Conservation (phyloP, 2,329 filamentous ascomycete genomes). For the Trichoderma sp. region DNA sequence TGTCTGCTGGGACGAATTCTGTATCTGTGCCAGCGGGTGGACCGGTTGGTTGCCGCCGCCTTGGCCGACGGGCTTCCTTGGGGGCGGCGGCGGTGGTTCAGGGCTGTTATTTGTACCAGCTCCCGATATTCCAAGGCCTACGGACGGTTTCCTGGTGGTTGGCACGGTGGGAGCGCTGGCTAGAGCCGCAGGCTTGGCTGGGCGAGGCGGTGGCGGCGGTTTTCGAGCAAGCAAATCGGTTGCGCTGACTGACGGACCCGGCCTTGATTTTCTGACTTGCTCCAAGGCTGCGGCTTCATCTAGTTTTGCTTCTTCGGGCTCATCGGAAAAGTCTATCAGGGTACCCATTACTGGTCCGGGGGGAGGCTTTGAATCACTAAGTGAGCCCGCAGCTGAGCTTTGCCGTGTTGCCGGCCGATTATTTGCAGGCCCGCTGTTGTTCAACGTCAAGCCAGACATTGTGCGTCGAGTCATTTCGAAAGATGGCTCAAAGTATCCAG, state of each 20-base stretch:
- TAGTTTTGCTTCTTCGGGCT: conserved; percentile 41
- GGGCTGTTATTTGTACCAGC: conserved; percentile 3
- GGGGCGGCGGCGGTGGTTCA: conserved; percentile 36
- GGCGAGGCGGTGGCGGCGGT: conserved; percentile 51
- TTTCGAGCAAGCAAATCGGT: conserved; percentile 33
- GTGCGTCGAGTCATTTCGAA: conserved; percentile 34
- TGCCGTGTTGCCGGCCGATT: conserved; percentile 28
- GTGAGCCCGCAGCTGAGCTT: conserved; percentile 25
- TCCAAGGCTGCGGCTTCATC: conserved; percentile 36
- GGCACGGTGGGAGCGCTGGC: conserved; percentile 43
- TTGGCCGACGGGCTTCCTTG: conserved; percentile 34
- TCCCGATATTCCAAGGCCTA: conserved; percentile 15
- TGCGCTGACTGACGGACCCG: conserved; percentile 28
- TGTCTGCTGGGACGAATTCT: conserved; percentile 40
- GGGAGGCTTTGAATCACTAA: conserved; percentile 25
- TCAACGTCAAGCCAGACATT: conserved; percentile 28
- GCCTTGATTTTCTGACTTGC: conserved; percentile 29
- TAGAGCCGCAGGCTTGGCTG: conserved; percentile 56
- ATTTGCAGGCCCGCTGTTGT: conserved; percentile 22
- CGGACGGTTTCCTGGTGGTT: conserved; percentile 26
- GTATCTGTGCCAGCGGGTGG: conserved; percentile 43
- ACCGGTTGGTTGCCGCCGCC: conserved; percentile 27
- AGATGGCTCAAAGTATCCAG: conserved; percentile 73
- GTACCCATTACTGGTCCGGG: conserved; percentile 51
- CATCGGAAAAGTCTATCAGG: conserved; percentile 60